Base-by-base conservation (phyloP, 2,329 filamentous ascomycete species). In the Xylariaceae sp. region DNA sequence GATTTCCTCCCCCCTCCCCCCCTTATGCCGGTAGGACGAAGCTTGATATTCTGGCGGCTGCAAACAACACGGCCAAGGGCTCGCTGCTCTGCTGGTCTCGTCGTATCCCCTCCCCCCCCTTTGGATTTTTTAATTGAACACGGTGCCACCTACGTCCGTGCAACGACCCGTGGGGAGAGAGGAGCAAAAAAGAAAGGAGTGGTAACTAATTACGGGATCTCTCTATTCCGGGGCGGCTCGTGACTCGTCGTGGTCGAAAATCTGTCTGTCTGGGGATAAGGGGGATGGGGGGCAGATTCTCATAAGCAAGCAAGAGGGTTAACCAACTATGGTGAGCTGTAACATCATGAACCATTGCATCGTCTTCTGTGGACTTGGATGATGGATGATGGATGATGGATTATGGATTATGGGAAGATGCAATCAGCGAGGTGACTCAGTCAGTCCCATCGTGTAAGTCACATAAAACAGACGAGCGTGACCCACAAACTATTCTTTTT, bases 81-180 rank as follows among this genome's bases (percentile, higher is more conserved):
- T 19, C 19, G 19, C 19, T 19, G 19, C 19, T 19, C 39, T 45
- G 46, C 26, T 54, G 39, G 9, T 51, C 42, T 57, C 34, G 39
- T 49, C 45, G 44, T 48, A 55, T 56, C 43, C 8, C 19, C 19
- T 19, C 19, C 19, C 19, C 19, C 41, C 41, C n/a, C 32, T 50
- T 48, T n/a, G 11, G 19, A 19, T 19, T 40, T 27, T 51, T 27
- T 57, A 43, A 53, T 54, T 47, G 40, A 19, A 53, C 53, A 49
- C 51, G 41, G 54, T 54, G 45, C 41, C 39, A 52, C 51, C n/a
- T 19, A 47, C 47, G 34, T 50, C 40, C 41, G 54, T 53, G 47
- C 51, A 59, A 54, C 49, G 19, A 9, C 11, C 31, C 40, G 51
- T 19, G 31, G 26, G 39, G 9, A 41, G 1, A 34, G 31, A 40